Base-by-base conservation (phyloP, 2,329 filamentous ascomycete species). In the Alternaria sp. region DNA sequence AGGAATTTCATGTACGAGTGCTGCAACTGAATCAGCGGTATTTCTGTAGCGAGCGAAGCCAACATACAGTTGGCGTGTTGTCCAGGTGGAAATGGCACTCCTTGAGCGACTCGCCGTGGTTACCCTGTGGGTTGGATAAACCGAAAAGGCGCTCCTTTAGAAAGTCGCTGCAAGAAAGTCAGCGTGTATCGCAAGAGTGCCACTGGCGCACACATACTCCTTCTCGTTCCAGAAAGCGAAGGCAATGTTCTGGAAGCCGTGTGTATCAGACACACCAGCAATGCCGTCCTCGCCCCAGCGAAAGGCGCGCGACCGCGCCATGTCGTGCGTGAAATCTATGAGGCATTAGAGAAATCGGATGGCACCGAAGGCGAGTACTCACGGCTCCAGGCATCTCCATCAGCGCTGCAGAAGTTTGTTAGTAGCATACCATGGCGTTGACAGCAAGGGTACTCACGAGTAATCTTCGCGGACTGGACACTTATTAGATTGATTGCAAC, bases 1-100 rank as follows among this genome's bases (percentile, higher is more conserved):
- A 98, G 90, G 77, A 90, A 96, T 81, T 98, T 98, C 95, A 98
- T 98, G 84, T 98, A 98, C 26, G 95, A 97, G 81, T 97, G 94
- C 92, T 94, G 79, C 63, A 61, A 15, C 19, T 25, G 4, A 47
- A 68, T 68, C 66, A 70, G 65, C 9, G 47, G 49, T 17, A 63
- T 85, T 82, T 26, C 28, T 2, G 11, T 85, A 82, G n/a, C 43
- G 6, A 47, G 25, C 49, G 6, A 15, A 84, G 83, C 25, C 2
- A 19, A 68, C 80, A 65, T 79, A 87, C 86, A 59, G 88, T 88
- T 61, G 95, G 95, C 26, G 93, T 97, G 79, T 98, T 98, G 81
- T 98, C 95, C 62, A 97, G 83, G 80, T 98, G 95, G 76, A 97
- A 98, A 82, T 98, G 93, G 59, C 92, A 93, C 83, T 98, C 95